Evolutionary conservation across 805 yeast species (phyloP), one percentile per base, ranked within the genome.

Genomic region (Henningerozyma blattae): DNA sequence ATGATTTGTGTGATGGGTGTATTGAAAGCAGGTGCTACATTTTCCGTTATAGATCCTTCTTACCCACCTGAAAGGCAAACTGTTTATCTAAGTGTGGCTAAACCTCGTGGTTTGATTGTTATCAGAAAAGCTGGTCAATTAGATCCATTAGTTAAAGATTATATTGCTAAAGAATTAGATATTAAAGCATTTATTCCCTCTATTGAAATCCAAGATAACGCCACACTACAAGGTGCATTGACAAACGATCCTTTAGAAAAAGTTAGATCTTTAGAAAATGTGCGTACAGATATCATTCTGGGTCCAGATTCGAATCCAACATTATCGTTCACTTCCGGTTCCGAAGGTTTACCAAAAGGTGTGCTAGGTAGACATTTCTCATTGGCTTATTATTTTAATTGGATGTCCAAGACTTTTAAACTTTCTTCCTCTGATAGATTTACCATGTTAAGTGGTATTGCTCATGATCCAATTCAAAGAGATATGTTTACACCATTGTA

Each of bases 241-340:
- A 56, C 47, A 1, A 40, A 40, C 4, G 91, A 81, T 50, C 58
- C 72, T 20, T 63, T 85, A 27, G 56, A 56, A 0, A 55, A 60
- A 1, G 72, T 66, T 41, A 62, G 64, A 34, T 50, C 60, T 32
- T 65, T 57, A 45, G 70, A 67, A 42, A 65, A 68, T 34, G 58
- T 67, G 24, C 72, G 85, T 35, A 80, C 95, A 1, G 95, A 95
- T 27, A 91, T 91, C 8, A 61, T 77, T 28, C 97, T 91, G 25
- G 98, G 98, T 1, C 99, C 99, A 3, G 99, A 91, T 56, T 79
- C 91, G 27, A 89, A 89, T 50, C 99, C 99, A 32, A 91, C 99
- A 6, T 67, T 91, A 34, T 82, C 95, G 0, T 91, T 91, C 62
- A 91, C 99, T 5, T 83, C 95, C 15, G 99, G 99, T 22, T 83